Percentiles rank a stretch among this genome's conserved stretches.
phyloP scores from a whole-genome alignment of 164 flowering plant genomes.

The Kalanchoe fedtschenkoi region DNA sequence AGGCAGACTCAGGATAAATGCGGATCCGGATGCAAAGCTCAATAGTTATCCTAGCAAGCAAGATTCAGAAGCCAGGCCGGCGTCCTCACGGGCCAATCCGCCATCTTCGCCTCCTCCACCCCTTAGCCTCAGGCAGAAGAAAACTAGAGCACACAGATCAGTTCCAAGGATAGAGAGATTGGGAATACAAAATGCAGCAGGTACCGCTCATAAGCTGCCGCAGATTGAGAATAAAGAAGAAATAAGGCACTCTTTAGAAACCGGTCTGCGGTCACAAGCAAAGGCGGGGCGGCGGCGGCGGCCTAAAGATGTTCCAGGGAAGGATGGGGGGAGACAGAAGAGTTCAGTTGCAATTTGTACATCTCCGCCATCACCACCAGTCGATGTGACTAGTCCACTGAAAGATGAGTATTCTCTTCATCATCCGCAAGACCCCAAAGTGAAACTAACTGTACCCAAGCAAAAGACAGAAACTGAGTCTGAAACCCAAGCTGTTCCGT shows the following conservation, averaged over 20 bases:
- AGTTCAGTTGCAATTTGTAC: conserved; percentile 10
- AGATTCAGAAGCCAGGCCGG: background rate
- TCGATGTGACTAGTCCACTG: conserved; percentile 8
- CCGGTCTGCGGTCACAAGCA: background rate
- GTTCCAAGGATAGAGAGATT: background rate
- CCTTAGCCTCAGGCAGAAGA: background rate
- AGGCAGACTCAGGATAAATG: conserved; percentile 11
- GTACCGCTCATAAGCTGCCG: background rate
- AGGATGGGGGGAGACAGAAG: background rate
- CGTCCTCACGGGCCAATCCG: background rate
- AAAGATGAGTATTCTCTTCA: background rate
- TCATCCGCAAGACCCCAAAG: conserved; percentile 21
- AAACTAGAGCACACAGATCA: background rate
- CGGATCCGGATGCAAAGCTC: conserved; percentile 21
- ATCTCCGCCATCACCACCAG: conserved; percentile 14
- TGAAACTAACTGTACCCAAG: conserved; percentile 14
- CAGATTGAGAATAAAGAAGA: background rate
- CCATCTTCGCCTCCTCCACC: conserved; percentile 1
- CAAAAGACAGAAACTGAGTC: conserved; percentile 9
- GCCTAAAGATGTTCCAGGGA: background rate
- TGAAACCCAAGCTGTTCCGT: conserved; percentile 17
- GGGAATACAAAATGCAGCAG: background rate
- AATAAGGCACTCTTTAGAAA: background rate
- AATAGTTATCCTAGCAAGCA: conserved; percentile 18
- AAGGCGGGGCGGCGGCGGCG: background rate